Evolutionary conservation across 768 basidiomycete species (phyloP), one percentile per base, ranked within the genome.

Genomic region (Gyrodon lividus): DNA sequence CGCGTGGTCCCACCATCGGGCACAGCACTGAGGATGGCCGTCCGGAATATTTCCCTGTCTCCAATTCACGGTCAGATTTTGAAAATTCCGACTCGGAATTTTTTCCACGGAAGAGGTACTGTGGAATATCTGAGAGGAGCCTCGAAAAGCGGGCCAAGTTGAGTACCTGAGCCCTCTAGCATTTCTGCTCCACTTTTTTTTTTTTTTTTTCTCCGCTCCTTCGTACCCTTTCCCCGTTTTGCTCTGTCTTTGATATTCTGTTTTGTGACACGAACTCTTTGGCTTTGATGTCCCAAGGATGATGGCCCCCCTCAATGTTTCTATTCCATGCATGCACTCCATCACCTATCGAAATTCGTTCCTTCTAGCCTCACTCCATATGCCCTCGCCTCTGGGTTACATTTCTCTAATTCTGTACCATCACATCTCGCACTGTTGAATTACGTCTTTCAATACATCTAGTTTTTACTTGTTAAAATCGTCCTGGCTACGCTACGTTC

Each of bases 1-100:
- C 56, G 24, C 61, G 59, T 19, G 52, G 59, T 28, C 38, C 49
- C 30, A 26, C 47, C 17, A 22, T 48, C 9, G 43, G 62, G 14
- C 58, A 49, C 23, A 8, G 37, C 43, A 34, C 53, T 23, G 61
- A 69, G 1, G 61, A 67, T 42, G 59, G 58, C 22, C 60, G 63
- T 38, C 54, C 65, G 12, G 68, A 69, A 56, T 69, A 69, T 64
- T 69, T 69, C 4, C 68, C 65, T 4, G 68, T 69, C 24, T 69
- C 68, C n/a, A 55, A 69, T 53, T 69, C 68, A 50, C 65, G 68
- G 56, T 69, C 70, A 57, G 70, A 70, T 54, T 59, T 59, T 19
- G 68, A 71, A 9, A 48, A 43, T 48, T 67, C 66, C 17, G 66
- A 68, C 52, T 44, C 58, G 44, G 66, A 67, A 51, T 28, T 5